phyloP scores from a whole-genome alignment of 1,284 basidiomycete genomes.

The Ustilago cynodontis region DNA sequence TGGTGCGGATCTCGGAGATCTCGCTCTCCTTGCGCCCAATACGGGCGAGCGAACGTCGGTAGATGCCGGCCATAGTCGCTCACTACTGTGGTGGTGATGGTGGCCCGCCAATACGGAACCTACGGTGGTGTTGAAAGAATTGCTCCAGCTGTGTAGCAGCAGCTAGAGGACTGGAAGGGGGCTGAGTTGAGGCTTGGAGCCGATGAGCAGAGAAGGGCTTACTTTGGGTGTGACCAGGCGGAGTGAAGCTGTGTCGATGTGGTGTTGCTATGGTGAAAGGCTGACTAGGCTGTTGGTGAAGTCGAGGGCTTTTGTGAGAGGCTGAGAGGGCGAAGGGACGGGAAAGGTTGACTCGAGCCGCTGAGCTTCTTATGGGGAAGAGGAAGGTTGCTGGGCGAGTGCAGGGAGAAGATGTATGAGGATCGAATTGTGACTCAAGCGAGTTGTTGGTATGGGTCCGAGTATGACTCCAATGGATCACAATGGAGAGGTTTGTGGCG shows the following conservation, averaged over 20 bases:
- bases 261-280: not conserved
- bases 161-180: slow-evolving; percentile 19
- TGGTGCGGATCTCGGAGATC: slow-evolving; percentile 47
- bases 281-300: not conserved
- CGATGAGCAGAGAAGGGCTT: not conserved
- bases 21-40: slow-evolving; percentile 47
- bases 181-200: slow-evolving; percentile 1
- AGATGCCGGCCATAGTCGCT: slow-evolving; percentile 48
- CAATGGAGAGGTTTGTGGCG: slow-evolving; percentile 21
- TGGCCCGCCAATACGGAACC: slow-evolving; percentile 33
- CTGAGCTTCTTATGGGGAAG: not conserved
- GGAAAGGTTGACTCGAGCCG: not conserved
- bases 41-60: slow-evolving; percentile 48
- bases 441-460: not conserved
- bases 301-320: not conserved
- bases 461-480: slow-evolving; percentile 30
- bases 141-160: slow-evolving; percentile 30
- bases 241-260: not conserved
- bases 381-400: not conserved
- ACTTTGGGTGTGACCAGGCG: not conserved
- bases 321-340: not conserved
- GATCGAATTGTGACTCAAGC: slow-evolving; percentile 5
- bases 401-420: not conserved
- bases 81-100: slow-evolving; percentile 19
- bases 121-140: slow-evolving; percentile 9